phyloP scores from a whole-genome alignment of 306 rosid genomes.

The Malus asiatica region DNA sequence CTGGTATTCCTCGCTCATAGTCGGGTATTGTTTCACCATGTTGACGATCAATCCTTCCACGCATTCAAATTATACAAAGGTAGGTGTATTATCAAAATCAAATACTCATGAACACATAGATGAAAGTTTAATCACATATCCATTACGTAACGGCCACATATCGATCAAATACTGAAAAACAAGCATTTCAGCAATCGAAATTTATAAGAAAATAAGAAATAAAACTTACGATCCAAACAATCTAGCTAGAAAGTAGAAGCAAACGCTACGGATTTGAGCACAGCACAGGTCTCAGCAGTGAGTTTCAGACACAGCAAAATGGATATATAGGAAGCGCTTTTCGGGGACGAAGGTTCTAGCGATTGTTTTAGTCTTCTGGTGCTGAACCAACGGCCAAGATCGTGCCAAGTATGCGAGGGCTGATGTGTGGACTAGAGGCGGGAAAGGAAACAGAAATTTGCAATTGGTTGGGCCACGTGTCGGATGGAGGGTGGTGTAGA shows the following conservation, averaged over 20 bases:
- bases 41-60: neutral
- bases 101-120: too few species aligned
- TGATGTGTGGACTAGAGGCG: neutral
- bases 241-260: neutral
- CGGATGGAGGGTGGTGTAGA: neutral
- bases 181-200: neutral
- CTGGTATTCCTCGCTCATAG: slow-evolving; percentile 41
- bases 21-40: slow-evolving; percentile 49
- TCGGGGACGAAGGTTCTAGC: slow-evolving; percentile 7
- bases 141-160: neutral
- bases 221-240: neutral
- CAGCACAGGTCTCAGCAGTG: neutral
- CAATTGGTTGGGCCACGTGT: neutral
- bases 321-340: neutral
- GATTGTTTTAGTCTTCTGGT: neutral
- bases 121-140: too few species aligned
- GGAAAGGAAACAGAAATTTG: neutral
- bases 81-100: neutral
- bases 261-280: neutral
- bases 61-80: neutral
- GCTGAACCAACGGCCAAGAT: neutral
- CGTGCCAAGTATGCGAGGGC: neutral
- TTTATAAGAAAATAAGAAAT: too few species aligned
- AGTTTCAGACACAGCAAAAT: too few species aligned
- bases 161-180: neutral